Evolutionary conservation across 352 stramenopile species (phyloP).

Genomic region (Globisporangium nunn): DNA sequence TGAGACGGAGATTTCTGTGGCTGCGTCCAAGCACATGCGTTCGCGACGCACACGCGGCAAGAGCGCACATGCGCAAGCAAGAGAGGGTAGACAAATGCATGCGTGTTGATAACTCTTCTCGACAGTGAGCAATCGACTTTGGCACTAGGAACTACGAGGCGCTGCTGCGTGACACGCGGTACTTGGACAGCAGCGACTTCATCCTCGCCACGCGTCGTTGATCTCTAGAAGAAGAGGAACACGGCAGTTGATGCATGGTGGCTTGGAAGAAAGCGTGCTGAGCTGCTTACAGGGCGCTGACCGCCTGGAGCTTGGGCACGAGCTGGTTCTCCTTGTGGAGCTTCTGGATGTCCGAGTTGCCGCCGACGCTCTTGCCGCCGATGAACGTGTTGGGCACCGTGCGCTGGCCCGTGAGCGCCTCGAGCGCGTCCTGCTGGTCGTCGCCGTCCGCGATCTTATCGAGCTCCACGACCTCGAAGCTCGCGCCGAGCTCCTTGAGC

Average conservation of each 20-base stretch:
- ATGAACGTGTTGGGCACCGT: constrained; percentile 98
- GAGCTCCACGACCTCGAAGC: constrained; percentile 58
- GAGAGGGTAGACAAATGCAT: background rate
- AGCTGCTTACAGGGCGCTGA: constrained; percentile 24
- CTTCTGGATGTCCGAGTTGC: constrained; percentile 92
- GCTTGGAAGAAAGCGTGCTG: background rate
- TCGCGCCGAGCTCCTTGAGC: constrained; percentile 41
- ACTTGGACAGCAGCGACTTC: background rate
- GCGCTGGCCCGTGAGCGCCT: constrained; percentile 79
- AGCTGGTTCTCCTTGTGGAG: constrained; percentile 87
- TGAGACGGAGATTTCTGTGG: too few species aligned
- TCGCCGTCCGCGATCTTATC: constrained; percentile 42
- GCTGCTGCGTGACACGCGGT: background rate
- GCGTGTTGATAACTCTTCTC: background rate
- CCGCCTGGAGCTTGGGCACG: constrained; percentile 78
- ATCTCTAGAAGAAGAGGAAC: background rate
- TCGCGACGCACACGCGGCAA: too few species aligned
- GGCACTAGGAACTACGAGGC: background rate
- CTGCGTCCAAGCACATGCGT: too few species aligned
- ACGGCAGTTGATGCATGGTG: background rate
- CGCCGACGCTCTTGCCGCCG: constrained; percentile 90
- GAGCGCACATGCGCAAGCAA: background rate
- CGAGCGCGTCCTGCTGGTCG: constrained; percentile 50
- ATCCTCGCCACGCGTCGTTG: too few species aligned
- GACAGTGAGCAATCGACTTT: background rate